Percentiles rank a stretch among this genome's conserved stretches.
Evolutionary conservation across 2,329 filamentous ascomycete species (phyloP).

Genomic region (Fusarium transvaalense): DNA sequence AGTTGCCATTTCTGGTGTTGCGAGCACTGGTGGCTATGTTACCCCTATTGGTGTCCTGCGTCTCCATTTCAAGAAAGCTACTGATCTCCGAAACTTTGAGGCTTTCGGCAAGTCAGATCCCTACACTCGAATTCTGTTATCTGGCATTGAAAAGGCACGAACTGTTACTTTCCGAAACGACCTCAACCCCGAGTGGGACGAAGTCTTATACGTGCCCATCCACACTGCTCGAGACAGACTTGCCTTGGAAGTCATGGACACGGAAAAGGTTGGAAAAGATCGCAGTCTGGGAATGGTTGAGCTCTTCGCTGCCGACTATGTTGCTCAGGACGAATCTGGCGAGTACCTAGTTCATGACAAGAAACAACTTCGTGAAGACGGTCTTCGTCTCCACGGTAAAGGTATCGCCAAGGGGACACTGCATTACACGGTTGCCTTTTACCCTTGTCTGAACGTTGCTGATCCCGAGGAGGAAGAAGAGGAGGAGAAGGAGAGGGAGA

Average conservation of each 20-base stretch:
- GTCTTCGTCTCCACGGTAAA: slow-evolving; percentile 80
- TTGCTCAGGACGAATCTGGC: slow-evolving; percentile 80
- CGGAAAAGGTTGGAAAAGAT: slow-evolving; percentile 92
- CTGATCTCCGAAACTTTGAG: slow-evolving; percentile 89
- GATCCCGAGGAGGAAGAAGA: slow-evolving; percentile 89
- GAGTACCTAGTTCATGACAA: slow-evolving; percentile 84
- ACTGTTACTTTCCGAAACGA: slow-evolving; percentile 98
- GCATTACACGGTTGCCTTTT: slow-evolving; percentile 88
- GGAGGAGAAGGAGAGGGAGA: slow-evolving; percentile 62
- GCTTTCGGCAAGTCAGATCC: slow-evolving; percentile 97
- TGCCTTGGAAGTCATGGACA: slow-evolving; percentile 94
- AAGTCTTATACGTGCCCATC: slow-evolving; percentile 93
- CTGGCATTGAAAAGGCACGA: slow-evolving; percentile 88
- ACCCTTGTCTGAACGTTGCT: slow-evolving; percentile 85
- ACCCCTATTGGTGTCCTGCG: slow-evolving; percentile 96
- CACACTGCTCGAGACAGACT: slow-evolving; percentile 87
- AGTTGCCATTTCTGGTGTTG: slow-evolving; percentile 84
- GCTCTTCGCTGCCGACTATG: slow-evolving; percentile 80
- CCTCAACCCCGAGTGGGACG: slow-evolving; percentile 94
- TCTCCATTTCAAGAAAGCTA: slow-evolving; percentile 88
- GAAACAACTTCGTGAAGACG: slow-evolving; percentile 75
- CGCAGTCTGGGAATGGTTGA: slow-evolving; percentile 87
- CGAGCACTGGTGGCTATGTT: slow-evolving; percentile 87
- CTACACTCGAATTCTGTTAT: slow-evolving; percentile 88
- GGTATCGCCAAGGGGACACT: slow-evolving; percentile 82